Conservation (phyloP, 2,329 filamentous ascomycete species). For the Elsinoe perseae region DNA sequence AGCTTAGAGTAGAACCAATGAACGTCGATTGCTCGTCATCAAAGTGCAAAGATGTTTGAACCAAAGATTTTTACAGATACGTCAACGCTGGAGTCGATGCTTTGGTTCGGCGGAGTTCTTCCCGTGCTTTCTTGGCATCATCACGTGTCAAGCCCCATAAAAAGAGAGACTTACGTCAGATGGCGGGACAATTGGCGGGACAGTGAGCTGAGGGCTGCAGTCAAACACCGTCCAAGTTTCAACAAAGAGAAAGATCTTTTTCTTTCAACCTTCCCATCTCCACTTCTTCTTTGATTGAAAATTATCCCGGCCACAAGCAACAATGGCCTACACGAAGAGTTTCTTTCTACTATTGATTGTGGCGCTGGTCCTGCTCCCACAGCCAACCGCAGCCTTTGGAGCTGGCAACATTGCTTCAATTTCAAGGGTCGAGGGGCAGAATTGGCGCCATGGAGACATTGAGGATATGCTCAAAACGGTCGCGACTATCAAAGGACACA, state of each 20-base stretch:
- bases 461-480: slow-evolving; percentile 80
- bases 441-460: slow-evolving; percentile 66
- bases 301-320: background rate
- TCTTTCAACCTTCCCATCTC: background rate
- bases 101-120: background rate
- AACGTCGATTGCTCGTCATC: too few relatives aligned
- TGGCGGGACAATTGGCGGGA: slow-evolving; percentile 7
- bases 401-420: slow-evolving; percentile 81
- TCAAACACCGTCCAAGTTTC: slow-evolving; percentile 5
- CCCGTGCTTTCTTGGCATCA: background rate
- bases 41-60: too few relatives aligned
- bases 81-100: background rate
- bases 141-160: background rate
- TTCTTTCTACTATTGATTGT: slow-evolving; percentile 17
- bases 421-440: slow-evolving; percentile 73
- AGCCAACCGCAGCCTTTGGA: slow-evolving; percentile 68
- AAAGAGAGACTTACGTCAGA: slow-evolving; percentile 12
- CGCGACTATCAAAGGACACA: slow-evolving; percentile 55
- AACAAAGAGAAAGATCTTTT: background rate
- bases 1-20: too few relatives aligned
- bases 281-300: background rate
- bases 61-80: too few relatives aligned
- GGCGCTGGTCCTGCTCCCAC: slow-evolving; percentile 55
- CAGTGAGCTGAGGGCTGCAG: background rate
- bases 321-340: slow-evolving; percentile 20